These are phyloP conservation scores for Thermoascus crustaceus DNA, from an alignment of 2,329 filamentous ascomycete genomes.

Conservation along the genomic window DNA sequence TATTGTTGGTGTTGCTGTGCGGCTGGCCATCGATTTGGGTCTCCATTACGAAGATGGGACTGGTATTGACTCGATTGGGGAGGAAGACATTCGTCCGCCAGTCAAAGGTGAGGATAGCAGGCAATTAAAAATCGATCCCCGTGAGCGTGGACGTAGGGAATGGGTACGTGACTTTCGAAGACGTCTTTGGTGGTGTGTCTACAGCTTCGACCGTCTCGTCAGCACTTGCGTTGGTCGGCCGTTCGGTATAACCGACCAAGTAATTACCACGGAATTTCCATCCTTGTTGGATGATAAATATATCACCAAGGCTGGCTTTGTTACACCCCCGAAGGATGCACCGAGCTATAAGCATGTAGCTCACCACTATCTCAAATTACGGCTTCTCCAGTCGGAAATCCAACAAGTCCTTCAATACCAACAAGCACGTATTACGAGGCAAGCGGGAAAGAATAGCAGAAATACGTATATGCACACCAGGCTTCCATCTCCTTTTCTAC, in stretches of 20 bases:
- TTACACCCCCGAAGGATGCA: conserved; percentile 51
- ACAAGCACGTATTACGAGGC: conserved; percentile 70
- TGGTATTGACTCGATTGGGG: conserved; percentile 45
- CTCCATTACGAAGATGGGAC: conserved; percentile 86
- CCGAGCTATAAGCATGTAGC: conserved; percentile 86
- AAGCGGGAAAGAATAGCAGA: conserved; percentile 52
- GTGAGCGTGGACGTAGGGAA: conserved; percentile 61
- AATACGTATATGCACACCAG: conserved; percentile 71
- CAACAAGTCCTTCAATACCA: conserved; percentile 89
- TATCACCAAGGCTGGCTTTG: conserved; percentile 72
- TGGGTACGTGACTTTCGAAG: conserved; percentile 81
- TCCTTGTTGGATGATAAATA: conserved; percentile 80
- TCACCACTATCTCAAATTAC: conserved; percentile 83
- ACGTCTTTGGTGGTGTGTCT: conserved; percentile 93
- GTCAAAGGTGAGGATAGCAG: conserved; percentile 15
- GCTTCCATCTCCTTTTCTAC: conserved; percentile 76
- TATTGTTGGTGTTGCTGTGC: conserved; percentile 87
- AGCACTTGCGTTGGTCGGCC: conserved; percentile 88
- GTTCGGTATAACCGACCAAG: conserved; percentile 91
- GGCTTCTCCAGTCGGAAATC: conserved; percentile 88
- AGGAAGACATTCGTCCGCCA: conserved; percentile 23
- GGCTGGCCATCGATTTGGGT: conserved; percentile 82
- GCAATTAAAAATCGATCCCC: conserved; percentile 38
- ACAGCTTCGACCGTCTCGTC: conserved; percentile 88
- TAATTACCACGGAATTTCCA: conserved; percentile 91